Conservation (phyloP, 352 stramenopile genomes). For the Thalassiosira livingstoniorum region DNA sequence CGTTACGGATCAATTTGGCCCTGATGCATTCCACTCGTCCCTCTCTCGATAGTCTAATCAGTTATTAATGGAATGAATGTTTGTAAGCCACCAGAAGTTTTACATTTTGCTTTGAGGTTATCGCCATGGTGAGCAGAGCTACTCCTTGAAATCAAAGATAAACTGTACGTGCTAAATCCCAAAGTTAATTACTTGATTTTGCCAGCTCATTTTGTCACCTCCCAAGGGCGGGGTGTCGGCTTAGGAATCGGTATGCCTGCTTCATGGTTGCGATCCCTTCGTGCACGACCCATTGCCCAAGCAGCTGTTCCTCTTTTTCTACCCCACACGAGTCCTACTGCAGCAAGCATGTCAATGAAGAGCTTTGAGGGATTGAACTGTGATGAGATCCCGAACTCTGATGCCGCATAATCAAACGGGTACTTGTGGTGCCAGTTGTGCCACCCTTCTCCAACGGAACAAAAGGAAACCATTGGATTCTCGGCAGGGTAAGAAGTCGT, state of each 20-base stretch:
- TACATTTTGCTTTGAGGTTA: too few relatives aligned
- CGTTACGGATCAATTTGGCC: too few relatives aligned
- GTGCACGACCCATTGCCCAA: constrained; percentile 92
- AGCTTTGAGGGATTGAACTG: constrained; percentile 99
- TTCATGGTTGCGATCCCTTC: constrained; percentile 80
- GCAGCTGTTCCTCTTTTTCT: constrained; percentile 94
- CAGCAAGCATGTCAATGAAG: constrained; percentile 93
- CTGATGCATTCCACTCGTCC: too few relatives aligned
- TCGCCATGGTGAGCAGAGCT: too few relatives aligned
- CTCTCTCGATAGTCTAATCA: too few relatives aligned
- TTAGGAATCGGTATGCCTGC: constrained; percentile 77
- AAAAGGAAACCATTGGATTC: constrained; percentile 96
- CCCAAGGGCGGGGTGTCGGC: constrained; percentile 79
- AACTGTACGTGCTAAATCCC: too few relatives aligned
- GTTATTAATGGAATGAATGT: too few relatives aligned
- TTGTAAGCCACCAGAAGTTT: too few relatives aligned
- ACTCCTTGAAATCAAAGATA: too few relatives aligned
- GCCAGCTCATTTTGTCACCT: constrained; percentile 61
- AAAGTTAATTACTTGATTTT: too few relatives aligned
- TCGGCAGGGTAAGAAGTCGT: constrained; percentile 94
- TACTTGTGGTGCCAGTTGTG: constrained; percentile 99
- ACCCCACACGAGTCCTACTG: constrained; percentile 92
- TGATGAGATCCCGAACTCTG: constrained; percentile 93
- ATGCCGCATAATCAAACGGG: constrained; percentile 99
- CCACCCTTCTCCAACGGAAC: constrained; percentile 96